These are phyloP conservation scores for Ceratocystis papillata DNA, from an alignment of 2,329 filamentous ascomycete species.

Conservation along the genomic window DNA sequence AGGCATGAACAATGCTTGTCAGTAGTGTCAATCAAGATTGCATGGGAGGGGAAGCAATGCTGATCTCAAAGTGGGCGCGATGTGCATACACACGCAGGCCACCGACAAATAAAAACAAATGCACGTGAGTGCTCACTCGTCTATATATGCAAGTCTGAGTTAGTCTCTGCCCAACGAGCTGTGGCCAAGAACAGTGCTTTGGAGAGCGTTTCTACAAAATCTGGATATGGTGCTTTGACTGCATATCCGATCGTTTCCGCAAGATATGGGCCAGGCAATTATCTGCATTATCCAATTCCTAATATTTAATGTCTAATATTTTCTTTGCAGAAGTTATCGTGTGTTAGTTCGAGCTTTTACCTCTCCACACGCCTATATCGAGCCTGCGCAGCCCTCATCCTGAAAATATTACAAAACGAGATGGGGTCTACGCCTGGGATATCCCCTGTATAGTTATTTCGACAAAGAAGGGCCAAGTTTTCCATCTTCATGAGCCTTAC, in stretches of 20 bases:
- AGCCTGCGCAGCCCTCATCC: neutral
- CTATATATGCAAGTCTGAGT: neutral
- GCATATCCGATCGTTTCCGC: neutral
- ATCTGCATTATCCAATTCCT: neutral
- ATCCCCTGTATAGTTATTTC: neutral
- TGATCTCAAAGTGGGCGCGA: neutral
- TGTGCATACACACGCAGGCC: neutral
- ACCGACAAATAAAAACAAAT: neutral
- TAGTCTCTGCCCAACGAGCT: neutral
- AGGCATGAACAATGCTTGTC: neutral
- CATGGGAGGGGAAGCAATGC: neutral
- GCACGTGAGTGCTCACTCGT: slow-evolving; percentile 4
- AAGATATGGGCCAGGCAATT: neutral
- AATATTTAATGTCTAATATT: neutral
- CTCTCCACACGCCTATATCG: neutral
- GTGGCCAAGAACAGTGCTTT: neutral
- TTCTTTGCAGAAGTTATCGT: neutral
- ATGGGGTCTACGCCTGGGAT: neutral
- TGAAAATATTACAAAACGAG: neutral
- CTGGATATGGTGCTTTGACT: neutral
- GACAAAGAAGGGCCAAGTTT: slow-evolving; percentile 1
- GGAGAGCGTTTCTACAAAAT: neutral
- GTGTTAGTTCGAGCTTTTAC: neutral
- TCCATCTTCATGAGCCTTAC: slow-evolving; percentile 1
- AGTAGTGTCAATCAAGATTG: neutral